Evolutionary conservation across 768 basidiomycete genomes (phyloP).

Genomic region (Hygrophorus pudorinus): DNA sequence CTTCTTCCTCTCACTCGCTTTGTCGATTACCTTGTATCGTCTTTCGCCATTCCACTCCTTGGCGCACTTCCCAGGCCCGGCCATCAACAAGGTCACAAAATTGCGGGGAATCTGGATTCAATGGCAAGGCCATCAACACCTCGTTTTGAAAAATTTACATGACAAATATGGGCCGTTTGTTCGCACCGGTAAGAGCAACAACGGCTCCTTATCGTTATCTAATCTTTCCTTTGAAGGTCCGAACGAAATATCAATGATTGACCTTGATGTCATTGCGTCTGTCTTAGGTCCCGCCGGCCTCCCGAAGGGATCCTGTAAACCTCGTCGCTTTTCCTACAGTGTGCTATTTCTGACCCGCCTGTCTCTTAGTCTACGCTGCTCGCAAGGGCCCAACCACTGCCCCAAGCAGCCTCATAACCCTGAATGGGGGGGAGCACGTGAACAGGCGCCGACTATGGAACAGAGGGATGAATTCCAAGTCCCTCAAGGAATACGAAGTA

Average conservation of each 20-base stretch:
- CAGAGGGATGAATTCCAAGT: constrained; percentile 34
- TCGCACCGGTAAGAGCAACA: too few species aligned
- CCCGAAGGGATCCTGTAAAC: constrained; percentile 48
- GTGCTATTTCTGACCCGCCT: neutral
- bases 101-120: too few species aligned
- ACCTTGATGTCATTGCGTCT: constrained; percentile 31
- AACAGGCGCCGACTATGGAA: too few species aligned
- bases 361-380: constrained; percentile 38
- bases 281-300: constrained; percentile 41
- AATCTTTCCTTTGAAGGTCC: constrained; percentile 12
- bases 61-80: too few species aligned
- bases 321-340: neutral
- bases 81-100: too few species aligned
- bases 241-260: constrained; percentile 42
- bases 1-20: too few species aligned
- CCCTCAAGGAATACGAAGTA: constrained; percentile 36
- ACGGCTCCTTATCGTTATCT: neutral
- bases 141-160: too few species aligned
- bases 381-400: constrained; percentile 33
- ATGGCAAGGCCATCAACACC: too few species aligned
- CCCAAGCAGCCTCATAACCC: constrained; percentile 25
- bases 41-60: too few species aligned
- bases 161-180: too few species aligned
- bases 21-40: too few species aligned
- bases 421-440: constrained; percentile 33